Percentiles rank a stretch among this genome's conserved stretches.
Conservation (phyloP, 2,329 filamentous ascomycete species). For the Colletotrichum nymphaeae region DNA sequence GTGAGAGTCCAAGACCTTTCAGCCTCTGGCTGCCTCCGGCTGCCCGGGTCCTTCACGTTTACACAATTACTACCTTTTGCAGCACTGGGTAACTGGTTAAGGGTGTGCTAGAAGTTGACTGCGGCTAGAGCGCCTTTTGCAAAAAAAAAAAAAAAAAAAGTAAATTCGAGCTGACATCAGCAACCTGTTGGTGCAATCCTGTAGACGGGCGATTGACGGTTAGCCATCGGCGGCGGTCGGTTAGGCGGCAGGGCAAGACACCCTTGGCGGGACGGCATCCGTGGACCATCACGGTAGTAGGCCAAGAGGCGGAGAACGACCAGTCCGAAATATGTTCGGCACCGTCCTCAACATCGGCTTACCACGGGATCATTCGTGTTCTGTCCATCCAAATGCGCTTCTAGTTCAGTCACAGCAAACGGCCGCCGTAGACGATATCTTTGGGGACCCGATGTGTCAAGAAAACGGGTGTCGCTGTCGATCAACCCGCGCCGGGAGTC, state of each 20-base stretch:
- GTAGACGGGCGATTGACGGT: constrained; percentile 12
- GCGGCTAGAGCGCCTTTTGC: neutral
- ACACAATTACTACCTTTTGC: neutral
- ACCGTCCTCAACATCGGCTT: neutral
- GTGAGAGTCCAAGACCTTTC: neutral
- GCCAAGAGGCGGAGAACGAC: constrained; percentile 1
- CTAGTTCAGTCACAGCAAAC: neutral
- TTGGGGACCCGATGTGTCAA: no score
- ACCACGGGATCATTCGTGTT: neutral
- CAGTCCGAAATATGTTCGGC: neutral
- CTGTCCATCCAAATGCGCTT: neutral
- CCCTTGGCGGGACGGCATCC: constrained; percentile 23
- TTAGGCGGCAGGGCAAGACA: constrained; percentile 9
- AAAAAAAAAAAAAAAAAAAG: neutral
- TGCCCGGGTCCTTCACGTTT: neutral
- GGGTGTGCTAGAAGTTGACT: neutral
- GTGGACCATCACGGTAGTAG: neutral
- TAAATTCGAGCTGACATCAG: neutral
- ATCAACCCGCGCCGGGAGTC: constrained; percentile 2
- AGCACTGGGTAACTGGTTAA: neutral
- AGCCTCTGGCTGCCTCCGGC: neutral
- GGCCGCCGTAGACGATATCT: no score
- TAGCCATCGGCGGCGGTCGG: constrained; percentile 20
- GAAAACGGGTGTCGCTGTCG: neutral
- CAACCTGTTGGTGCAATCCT: constrained; percentile 17